Evolutionary conservation across 106 monocot species (phyloP), one percentile per base, ranked within the genome.

Genomic region (Narthecium ossifragum): DNA sequence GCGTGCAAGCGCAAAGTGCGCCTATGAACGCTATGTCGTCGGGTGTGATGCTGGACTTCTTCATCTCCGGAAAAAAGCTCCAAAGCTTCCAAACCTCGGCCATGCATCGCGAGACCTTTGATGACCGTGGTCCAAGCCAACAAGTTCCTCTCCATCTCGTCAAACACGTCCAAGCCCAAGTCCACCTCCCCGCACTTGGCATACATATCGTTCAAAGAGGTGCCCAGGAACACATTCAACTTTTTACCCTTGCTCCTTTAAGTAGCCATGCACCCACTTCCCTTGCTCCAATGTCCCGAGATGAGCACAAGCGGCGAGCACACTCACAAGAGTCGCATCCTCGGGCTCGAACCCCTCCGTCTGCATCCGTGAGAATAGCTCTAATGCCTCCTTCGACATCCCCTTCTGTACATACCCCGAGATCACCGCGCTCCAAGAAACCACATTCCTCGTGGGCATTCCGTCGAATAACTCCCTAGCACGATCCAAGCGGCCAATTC

Each of bases 131-230:
- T 86, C 81, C 81, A 81, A 11, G 71, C 63, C 25, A 78, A 9
- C 55, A 80, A 37, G 34, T 88, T 83, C 64, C 43, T 80, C 17
- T 73, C 31, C 83, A 83, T 68, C 5, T 39, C 63, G 21, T 70
- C 22, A 50, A 88, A 88, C 29, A 88, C 80, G 62, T 21, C 41
- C 73, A 70, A 31, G 7, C 73, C 88, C 55, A 63, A 31, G 10
- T 68, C 71, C 48, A 77, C 31, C 31, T 77, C 60, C 27, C 83
- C 83, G 26, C 88, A 88, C 51, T 80, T 80, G 4, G 73, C 70
- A 34, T 83, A 88, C 88, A 88, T 88, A 29, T 83, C 83, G 3
- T 83, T 55, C 59, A 88, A 59, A 7, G 74, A 50, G 1, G 83
- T 83, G 7, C 79, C 73, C 15, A 88, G 31, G 29, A 63, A 67